Evolutionary conservation across 805 yeast genomes (phyloP), one percentile per base, ranked within the genome.

Genomic region (Kodamaea kaohsiungensis): DNA sequence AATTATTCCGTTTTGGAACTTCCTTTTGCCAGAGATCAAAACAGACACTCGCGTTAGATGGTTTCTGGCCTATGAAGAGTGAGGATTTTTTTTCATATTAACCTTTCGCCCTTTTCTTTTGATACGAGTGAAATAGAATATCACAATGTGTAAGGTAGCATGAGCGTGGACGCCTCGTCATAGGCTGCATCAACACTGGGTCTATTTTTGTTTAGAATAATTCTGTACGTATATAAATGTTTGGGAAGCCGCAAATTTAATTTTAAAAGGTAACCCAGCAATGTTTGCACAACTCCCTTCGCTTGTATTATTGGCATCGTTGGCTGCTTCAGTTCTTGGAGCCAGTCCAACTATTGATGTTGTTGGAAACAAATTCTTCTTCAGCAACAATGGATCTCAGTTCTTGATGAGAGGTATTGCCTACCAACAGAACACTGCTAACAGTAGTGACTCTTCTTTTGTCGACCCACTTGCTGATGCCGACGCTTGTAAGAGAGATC

Each of bases 331-430:
- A 33, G 46, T 47, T 16, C 19, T 48, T 12, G 49, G 39, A 22
- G 60, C 53, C 43, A 59, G 63, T 15, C 79, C 79, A 4, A 65
- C 65, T 35, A 63, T 76, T 35, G 78, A 75, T 53, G 73, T 76
- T 15, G 68, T 73, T 40, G 79, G 79, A 17, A 76, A 76, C 63
- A 76, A 76, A 60, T 76, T 75, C 57, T 76, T 60, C 64, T 75
- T 61, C 64, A 55, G 69, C 46, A 71, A 75, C 57, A 76, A 76
- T 60, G 80, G 80, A 5, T 66, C 79, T 12, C 80, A 75, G 56
- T 76, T 75, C 53, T 69, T 72, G 58, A 72, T 76, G 59, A 67
- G 76, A 52, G 80, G 80, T 59, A 65, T 76, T 56, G 80, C 80
- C 8, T 76, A 76, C 66, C 80, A 76, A 60, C 72, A 73, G 58